Percentiles rank a stretch among this genome's conserved stretches.
These are phyloP conservation scores for Rhizophagus sp. DNA, from an alignment of 192 early-diverging fungal species.

Conservation along the genomic window DNA sequence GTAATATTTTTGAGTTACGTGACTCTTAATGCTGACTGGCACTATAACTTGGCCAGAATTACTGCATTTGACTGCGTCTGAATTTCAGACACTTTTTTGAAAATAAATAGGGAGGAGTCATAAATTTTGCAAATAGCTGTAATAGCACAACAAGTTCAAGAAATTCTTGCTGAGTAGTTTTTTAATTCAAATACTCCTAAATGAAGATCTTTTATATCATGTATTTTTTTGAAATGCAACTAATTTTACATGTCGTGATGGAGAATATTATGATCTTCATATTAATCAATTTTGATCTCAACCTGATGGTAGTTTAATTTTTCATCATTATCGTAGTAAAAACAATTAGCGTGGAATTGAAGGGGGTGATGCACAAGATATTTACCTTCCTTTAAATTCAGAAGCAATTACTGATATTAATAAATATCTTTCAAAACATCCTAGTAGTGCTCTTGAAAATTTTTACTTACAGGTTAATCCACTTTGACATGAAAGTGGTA, in stretches of 20 bases:
- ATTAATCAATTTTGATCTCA: not conserved
- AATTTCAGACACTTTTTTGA: too few species aligned
- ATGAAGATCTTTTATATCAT: not conserved
- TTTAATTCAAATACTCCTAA: not conserved
- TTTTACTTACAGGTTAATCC: conserved; percentile 7
- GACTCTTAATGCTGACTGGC: too few species aligned
- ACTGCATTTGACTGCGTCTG: too few species aligned
- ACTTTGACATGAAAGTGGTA: not conserved
- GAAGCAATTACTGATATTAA: not conserved
- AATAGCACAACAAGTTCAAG: not conserved
- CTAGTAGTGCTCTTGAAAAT: not conserved
- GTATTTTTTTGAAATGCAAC: conserved; percentile 8
- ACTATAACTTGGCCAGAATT: too few species aligned
- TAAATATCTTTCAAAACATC: conserved; percentile 1
- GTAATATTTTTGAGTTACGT: too few species aligned
- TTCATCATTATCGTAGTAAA: not conserved
- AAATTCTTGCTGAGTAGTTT: not conserved
- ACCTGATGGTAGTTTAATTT: not conserved
- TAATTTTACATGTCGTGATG: not conserved
- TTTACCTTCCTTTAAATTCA: not conserved
- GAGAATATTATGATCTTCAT: not conserved
- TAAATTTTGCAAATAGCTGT: too few species aligned
- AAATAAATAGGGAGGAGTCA: too few species aligned
- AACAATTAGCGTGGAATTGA: conserved; percentile 3
- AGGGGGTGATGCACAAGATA: not conserved